phyloP scores from a whole-genome alignment of 2,329 filamentous ascomycete species.

The Cercospora sp. region DNA sequence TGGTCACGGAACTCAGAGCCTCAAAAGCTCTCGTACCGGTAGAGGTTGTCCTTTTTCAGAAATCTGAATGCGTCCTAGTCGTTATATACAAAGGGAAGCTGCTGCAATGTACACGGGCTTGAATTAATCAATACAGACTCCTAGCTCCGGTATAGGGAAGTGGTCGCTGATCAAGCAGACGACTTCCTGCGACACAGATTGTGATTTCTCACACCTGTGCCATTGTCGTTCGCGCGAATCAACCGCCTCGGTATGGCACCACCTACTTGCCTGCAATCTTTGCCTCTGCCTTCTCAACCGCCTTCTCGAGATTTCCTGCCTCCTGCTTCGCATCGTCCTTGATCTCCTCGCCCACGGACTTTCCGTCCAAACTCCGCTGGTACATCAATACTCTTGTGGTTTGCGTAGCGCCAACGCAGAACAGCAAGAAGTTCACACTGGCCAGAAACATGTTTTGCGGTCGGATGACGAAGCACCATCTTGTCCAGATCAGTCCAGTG shows the following conservation, averaged over 20 bases:
- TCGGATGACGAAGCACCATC: constrained; percentile 97
- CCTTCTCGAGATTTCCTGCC: constrained; percentile 37
- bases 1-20: background rate
- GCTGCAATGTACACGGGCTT: background rate
- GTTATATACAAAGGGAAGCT: background rate
- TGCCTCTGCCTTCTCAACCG: constrained; percentile 42
- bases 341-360: constrained; percentile 47
- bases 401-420: constrained; percentile 81
- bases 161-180: background rate
- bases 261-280: constrained; percentile 31
- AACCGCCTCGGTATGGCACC: background rate
- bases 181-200: background rate
- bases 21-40: background rate
- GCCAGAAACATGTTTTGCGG: constrained; percentile 91
- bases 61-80: background rate
- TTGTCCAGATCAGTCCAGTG: constrained; percentile 95
- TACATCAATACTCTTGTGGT: constrained; percentile 72
- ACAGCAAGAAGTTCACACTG: constrained; percentile 97
- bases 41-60: background rate
- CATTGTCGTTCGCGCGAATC: background rate
- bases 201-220: background rate
- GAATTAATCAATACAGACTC: background rate
- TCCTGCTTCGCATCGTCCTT: constrained; percentile 40
- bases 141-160: background rate
- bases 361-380: constrained; percentile 61